Base-by-base conservation (phyloP, 176 grass and related monocot genomes). In the Carex scoparia region DNA sequence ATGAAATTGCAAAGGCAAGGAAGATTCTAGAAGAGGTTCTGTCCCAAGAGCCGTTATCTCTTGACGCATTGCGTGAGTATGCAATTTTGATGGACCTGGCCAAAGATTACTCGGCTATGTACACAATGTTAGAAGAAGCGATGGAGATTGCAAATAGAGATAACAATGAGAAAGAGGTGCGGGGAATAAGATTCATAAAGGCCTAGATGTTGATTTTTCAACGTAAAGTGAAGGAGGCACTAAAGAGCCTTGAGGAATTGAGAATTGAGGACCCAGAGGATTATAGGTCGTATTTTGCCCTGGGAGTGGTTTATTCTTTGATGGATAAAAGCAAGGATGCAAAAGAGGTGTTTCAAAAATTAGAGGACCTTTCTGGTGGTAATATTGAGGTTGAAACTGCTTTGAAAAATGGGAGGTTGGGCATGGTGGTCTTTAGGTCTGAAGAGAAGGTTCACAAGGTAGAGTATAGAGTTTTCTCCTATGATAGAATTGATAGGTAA, bases 121-220 rank as follows among this genome's bases (percentile, higher is more conserved):
- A 84, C 53, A 58, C 77, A 30, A 86, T 65, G 70, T 88, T 97
- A 54, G 69, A 80, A 44, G 31, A 69, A 67, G 82, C 89, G 0
- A 55, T 91, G 5, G 80, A 88, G 32, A 54, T 89, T 55, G 88
- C 88, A 56, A 65, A 73, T 35, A 66, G 19, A 23, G 84, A 86
- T 48, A 61, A 60, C 51, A 77, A 86, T 44, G 86, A 70, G 32
- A 37, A 37, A 14, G 75, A 78, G 14, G 88, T 88, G 77, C 57
- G 71, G 15, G 87, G 68, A 38, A 86, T 88, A 35, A 84, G 80
- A 30, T 84, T 97, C 79, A 84, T 97, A 31, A 81, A 82, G 4
- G 92, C 90, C 7, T 90, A 91, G 79, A 86, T 72, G 40, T 92
- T 89, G 58, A 92, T 97, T 85, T 77, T 94, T 72, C 92, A 93